A percentile compares a stretch with the other conserved stretches of the same genome.
phyloP scores from a whole-genome alignment of 495 filamentous ascomycete genomes.

The Trichoderma virens region DNA sequence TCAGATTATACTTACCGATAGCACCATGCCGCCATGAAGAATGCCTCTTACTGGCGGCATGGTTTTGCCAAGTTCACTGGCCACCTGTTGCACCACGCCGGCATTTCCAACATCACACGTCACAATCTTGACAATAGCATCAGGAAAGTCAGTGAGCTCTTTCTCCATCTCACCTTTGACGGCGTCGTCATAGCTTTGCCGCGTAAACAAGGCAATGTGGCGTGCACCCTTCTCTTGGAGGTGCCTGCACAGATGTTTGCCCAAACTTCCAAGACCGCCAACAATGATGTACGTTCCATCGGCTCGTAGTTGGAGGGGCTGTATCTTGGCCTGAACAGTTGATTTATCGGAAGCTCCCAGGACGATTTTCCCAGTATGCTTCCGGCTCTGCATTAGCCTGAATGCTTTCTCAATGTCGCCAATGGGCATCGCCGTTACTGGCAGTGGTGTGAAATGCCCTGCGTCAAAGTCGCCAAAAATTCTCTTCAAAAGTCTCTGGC shows the following conservation, averaged over 20 bases:
- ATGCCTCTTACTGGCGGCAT: slow-evolving; percentile 38
- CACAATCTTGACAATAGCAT: slow-evolving; percentile 31
- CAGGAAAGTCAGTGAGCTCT: neutral
- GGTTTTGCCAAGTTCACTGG: slow-evolving; percentile 24
- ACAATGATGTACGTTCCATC: slow-evolving; percentile 52
- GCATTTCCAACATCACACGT: slow-evolving; percentile 36
- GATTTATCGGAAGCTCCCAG: slow-evolving; percentile 20
- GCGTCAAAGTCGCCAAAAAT: slow-evolving; percentile 33
- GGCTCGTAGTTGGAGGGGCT: slow-evolving; percentile 14
- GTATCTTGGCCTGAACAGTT: slow-evolving; percentile 18
- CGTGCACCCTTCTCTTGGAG: slow-evolving; percentile 52
- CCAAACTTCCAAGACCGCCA: slow-evolving; percentile 59
- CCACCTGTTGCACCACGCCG: slow-evolving; percentile 29
- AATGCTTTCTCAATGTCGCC: slow-evolving; percentile 37
- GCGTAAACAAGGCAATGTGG: slow-evolving; percentile 50
- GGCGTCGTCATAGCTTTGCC: slow-evolving; percentile 17
- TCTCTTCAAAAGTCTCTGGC: slow-evolving; percentile 29
- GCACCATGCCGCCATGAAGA: slow-evolving; percentile 50
- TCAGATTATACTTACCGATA: slow-evolving; percentile 30
- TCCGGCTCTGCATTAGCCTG: slow-evolving; percentile 39
- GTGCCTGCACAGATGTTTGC: slow-evolving; percentile 50
- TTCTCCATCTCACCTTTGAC: neutral
- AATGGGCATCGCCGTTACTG: slow-evolving; percentile 26
- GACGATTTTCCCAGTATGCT: slow-evolving; percentile 50
- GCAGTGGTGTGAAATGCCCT: slow-evolving; percentile 27